Evolutionary conservation across 306 rosid genomes (phyloP).

Genomic region (Dryas alaskensis): DNA sequence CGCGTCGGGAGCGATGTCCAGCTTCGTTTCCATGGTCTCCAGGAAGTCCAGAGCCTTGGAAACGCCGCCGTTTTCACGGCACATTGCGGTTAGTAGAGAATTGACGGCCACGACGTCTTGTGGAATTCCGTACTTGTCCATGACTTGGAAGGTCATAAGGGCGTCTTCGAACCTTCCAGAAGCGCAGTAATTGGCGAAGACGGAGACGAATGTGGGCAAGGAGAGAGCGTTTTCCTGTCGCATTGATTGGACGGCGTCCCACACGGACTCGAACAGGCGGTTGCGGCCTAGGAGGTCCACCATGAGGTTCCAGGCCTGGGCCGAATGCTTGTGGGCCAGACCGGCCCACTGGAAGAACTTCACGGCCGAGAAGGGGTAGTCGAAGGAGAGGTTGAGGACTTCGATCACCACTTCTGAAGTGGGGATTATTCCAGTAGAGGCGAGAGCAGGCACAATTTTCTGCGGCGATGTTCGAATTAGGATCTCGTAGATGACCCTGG

Average conservation of each 20-base stretch:
- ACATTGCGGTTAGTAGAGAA: conserved; percentile 57
- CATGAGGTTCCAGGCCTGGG: conserved; percentile 64
- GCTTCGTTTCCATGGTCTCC: conserved; percentile 37
- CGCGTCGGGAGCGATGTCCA: conserved; percentile 36
- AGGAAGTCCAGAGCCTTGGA: conserved; percentile 41
- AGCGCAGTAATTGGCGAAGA: conserved; percentile 57
- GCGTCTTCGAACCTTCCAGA: conserved; percentile 56
- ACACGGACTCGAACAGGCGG: conserved; percentile 63
- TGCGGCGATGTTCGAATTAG: conserved; percentile 48
- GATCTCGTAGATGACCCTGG: conserved; percentile 44
- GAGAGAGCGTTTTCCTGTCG: conserved; percentile 49
- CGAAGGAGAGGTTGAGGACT: conserved; percentile 53
- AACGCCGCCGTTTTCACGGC: conserved; percentile 44
- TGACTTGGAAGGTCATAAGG: conserved; percentile 57
- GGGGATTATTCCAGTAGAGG: conserved; percentile 45
- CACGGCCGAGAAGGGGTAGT: conserved; percentile 58
- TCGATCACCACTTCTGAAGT: conserved; percentile 38
- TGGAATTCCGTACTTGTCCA: conserved; percentile 53
- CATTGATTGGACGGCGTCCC: conserved; percentile 75
- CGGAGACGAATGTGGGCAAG: conserved; percentile 46
- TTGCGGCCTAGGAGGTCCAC: conserved; percentile 63
- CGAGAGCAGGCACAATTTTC: conserved; percentile 44
- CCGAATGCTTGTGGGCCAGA: conserved; percentile 35
- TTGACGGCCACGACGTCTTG: conserved; percentile 54
- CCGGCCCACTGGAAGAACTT: conserved; percentile 80